These are phyloP conservation scores for Grosmannia huntii DNA, from an alignment of 2,329 filamentous ascomycete genomes.

Conservation along the genomic window DNA sequence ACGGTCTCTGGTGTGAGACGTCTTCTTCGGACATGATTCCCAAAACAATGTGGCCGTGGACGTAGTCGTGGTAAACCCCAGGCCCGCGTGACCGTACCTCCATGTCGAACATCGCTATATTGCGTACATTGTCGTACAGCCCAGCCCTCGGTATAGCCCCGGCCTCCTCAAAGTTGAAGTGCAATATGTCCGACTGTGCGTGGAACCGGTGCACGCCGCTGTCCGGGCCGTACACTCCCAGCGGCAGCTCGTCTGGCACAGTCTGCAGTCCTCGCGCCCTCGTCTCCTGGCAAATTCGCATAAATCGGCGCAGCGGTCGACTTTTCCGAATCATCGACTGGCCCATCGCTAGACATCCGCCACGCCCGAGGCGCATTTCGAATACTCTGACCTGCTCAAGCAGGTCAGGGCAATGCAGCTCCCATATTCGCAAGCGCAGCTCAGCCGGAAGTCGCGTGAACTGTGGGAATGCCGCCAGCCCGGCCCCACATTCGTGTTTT, in stretches of 20 bases:
- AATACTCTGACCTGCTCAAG: slow-evolving; percentile 4
- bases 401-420: slow-evolving; percentile 8
- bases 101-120: slow-evolving; percentile 5
- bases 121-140: slow-evolving; percentile 2
- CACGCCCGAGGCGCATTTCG: neutral
- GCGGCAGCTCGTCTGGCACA: slow-evolving; percentile 10
- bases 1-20: slow-evolving; percentile 4
- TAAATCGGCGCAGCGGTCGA: slow-evolving; percentile 2
- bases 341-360: neutral
- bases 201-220: slow-evolving; percentile 7
- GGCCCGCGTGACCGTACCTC: slow-evolving; percentile 2
- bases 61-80: slow-evolving; percentile 1
- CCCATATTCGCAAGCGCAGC: slow-evolving; percentile 12
- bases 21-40: neutral
- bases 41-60: neutral
- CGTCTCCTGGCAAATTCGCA: slow-evolving; percentile 9
- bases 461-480: slow-evolving; percentile 4
- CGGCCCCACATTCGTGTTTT: neutral
- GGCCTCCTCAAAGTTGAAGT: slow-evolving; percentile 1
- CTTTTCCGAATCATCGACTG: neutral
- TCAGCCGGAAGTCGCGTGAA: slow-evolving; percentile 9
- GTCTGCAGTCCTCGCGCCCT: slow-evolving; percentile 5
- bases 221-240: neutral
- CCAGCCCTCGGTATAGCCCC: neutral
- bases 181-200: slow-evolving; percentile 8